Conservation (phyloP, 192 early-diverging fungal genomes). For the Phycomyces blakesleeanus region DNA sequence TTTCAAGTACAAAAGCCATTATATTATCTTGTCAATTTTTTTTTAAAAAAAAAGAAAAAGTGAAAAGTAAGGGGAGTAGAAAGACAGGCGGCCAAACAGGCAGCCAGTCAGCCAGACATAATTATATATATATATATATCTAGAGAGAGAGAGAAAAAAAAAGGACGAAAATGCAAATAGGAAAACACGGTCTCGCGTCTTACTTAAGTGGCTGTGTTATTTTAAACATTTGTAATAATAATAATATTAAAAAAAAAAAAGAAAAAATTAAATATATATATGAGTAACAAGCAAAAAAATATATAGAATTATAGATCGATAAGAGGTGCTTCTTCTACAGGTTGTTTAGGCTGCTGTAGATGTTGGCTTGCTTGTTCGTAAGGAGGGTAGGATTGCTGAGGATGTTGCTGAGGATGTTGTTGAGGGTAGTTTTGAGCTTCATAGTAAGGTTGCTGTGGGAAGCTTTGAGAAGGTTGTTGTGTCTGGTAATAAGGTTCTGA, state of each 20-base stretch:
- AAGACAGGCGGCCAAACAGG: too few relatives aligned
- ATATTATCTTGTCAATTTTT: not conserved
- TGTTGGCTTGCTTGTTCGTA: slow-evolving; percentile 7
- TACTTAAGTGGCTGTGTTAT: slow-evolving; percentile 11
- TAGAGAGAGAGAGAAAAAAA: slow-evolving; percentile 2
- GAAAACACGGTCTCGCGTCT: not conserved
- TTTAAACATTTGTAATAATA: too few relatives aligned
- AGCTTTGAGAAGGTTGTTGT: not conserved
- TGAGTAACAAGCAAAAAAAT: too few relatives aligned
- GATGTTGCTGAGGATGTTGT: not conserved
- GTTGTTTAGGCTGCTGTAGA: slow-evolving; percentile 10
- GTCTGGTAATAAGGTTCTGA: not conserved
- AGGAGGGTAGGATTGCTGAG: slow-evolving; percentile 1
- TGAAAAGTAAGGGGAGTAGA: not conserved
- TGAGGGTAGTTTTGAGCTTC: not conserved
- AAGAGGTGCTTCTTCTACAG: slow-evolving; percentile 17
- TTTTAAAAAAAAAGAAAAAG: not conserved
- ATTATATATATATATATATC: too few relatives aligned
- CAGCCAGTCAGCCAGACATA: too few relatives aligned
- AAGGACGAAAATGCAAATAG: not conserved
- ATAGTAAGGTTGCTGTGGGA: not conserved
- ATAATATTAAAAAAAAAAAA: slow-evolving; percentile 7
- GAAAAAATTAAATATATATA: not conserved
- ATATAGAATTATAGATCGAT: slow-evolving; percentile 24
- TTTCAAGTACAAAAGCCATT: slow-evolving; percentile 58